A percentile compares a stretch with the other conserved stretches of the same genome.
Evolutionary conservation across 1,139 yeast genomes (phyloP).

Genomic region (Protomyces gravidus): DNA sequence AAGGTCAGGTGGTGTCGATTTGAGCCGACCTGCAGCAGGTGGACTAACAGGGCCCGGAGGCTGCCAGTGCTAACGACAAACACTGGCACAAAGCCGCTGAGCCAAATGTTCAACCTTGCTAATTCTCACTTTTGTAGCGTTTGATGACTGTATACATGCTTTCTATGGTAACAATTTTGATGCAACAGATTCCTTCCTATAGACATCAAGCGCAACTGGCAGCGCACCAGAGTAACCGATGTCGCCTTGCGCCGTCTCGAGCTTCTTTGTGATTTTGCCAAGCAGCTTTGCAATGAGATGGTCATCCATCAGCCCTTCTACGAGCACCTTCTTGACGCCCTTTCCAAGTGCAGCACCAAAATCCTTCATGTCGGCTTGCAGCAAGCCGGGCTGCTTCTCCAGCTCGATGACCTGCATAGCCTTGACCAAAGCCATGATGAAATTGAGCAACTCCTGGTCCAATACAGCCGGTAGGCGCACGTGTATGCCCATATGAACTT

Average conservation of each 20-base stretch:
- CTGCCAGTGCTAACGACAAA: conserved; percentile 10
- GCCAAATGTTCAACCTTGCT: neutral
- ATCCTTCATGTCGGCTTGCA: conserved; percentile 15
- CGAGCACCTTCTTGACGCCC: conserved; percentile 22
- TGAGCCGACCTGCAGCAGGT: conserved; percentile 15
- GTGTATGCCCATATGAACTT: conserved; percentile 21
- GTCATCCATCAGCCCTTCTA: conserved; percentile 24
- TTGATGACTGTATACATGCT: neutral
- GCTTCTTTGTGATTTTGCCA: conserved; percentile 18
- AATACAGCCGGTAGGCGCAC: conserved; percentile 23
- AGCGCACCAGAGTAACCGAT: conserved; percentile 19
- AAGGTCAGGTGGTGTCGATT: conserved; percentile 16
- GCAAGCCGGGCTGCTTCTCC: conserved; percentile 9
- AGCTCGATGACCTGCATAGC: conserved; percentile 21
- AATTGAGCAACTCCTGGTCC: conserved; percentile 26
- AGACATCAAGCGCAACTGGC: conserved; percentile 18
- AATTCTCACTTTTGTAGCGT: neutral
- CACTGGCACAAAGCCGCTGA: neutral
- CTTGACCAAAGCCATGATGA: conserved; percentile 21
- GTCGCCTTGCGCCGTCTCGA: conserved; percentile 24
- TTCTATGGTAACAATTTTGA: neutral
- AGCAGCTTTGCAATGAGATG: conserved; percentile 21
- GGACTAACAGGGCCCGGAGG: conserved; percentile 27
- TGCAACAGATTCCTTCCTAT: conserved; percentile 8
- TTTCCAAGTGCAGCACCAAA: conserved; percentile 1